These are phyloP conservation scores for Vickermania spadyakhi DNA, from an alignment of 208 protist genomes.

Conservation along the genomic window DNA sequence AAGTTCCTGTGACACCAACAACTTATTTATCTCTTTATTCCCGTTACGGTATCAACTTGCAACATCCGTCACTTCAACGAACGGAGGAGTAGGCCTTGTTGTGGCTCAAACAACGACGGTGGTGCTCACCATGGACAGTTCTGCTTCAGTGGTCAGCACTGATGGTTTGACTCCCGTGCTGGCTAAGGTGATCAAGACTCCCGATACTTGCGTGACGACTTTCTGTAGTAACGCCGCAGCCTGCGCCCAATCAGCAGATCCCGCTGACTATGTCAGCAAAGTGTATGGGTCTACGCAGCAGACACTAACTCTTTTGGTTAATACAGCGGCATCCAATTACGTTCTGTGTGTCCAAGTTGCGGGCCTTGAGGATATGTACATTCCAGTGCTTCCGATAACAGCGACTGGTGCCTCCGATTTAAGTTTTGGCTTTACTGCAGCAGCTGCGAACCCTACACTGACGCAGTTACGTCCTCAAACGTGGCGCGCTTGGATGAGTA, in stretches of 20 bases:
- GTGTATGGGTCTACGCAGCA: slow-evolving; percentile 11
- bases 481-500: slow-evolving; percentile 63
- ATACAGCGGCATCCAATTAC: slow-evolving; percentile 22
- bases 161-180: slow-evolving; percentile 13
- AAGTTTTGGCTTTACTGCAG: slow-evolving; percentile 39
- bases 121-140: neutral
- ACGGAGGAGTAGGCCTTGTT: neutral
- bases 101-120: slow-evolving; percentile 4
- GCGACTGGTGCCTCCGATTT: slow-evolving; percentile 16
- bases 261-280: slow-evolving; percentile 37
- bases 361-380: slow-evolving; percentile 22
- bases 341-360: slow-evolving; percentile 50
- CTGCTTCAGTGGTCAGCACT: slow-evolving; percentile 1
- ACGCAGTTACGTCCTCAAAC: slow-evolving; percentile 15
- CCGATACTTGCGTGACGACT: slow-evolving; percentile 35
- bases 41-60: slow-evolving; percentile 39
- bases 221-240: slow-evolving; percentile 37
- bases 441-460: slow-evolving; percentile 24
- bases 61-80: slow-evolving; percentile 16
- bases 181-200: slow-evolving; percentile 51
- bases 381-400: slow-evolving; percentile 39
- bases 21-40: slow-evolving; percentile 55
- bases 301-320: slow-evolving; percentile 16
- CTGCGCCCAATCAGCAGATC: slow-evolving; percentile 23
- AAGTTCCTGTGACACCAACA: neutral